Percentiles rank a stretch among this genome's conserved stretches.
These are phyloP conservation scores for Aspergillus sojae DNA, from an alignment of 2,329 filamentous ascomycete species.

Conservation along the genomic window DNA sequence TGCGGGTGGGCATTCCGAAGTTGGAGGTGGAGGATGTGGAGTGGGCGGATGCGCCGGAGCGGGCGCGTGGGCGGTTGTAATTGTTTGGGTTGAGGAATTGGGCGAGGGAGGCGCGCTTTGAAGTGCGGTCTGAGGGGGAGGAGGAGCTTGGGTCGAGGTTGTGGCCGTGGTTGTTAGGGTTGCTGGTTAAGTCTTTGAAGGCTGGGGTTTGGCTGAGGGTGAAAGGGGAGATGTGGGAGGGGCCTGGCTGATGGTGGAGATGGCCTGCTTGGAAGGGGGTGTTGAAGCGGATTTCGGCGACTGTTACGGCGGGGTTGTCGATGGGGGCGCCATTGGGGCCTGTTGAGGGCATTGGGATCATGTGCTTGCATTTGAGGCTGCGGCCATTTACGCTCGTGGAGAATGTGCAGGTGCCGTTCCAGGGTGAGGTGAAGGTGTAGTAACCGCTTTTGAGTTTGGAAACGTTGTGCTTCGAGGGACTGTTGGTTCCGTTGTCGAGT, in stretches of 20 bases:
- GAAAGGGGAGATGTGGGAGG: slow-evolving; percentile 27
- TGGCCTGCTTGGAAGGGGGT: slow-evolving; percentile 61
- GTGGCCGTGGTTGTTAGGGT: slow-evolving; percentile 6
- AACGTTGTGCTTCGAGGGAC: slow-evolving; percentile 15
- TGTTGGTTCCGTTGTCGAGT: slow-evolving; percentile 18
- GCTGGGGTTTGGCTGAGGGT: slow-evolving; percentile 22
- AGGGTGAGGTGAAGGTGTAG: slow-evolving; percentile 81
- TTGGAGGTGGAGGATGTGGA: slow-evolving; percentile 17
- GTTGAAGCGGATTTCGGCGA: slow-evolving; percentile 91
- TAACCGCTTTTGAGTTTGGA: slow-evolving; percentile 44
- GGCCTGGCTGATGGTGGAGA: slow-evolving; percentile 29
- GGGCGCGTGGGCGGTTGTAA: slow-evolving; percentile 30
- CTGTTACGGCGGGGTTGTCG: slow-evolving; percentile 49
- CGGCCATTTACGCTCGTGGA: slow-evolving; percentile 75
- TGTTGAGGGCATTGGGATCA: slow-evolving; percentile 50
- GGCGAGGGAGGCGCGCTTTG: slow-evolving; percentile 36
- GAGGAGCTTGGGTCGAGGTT: slow-evolving; percentile 1
- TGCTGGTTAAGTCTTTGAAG: slow-evolving; percentile 14
- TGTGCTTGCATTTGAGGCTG: slow-evolving; percentile 73
- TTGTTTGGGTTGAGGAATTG: slow-evolving; percentile 36
- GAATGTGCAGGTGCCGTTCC: slow-evolving; percentile 87
- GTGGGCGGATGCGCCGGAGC: slow-evolving; percentile 26
- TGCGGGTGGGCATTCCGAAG: slow-evolving; percentile 28
- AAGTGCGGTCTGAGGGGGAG: slow-evolving; percentile 11
- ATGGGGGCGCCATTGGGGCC: slow-evolving; percentile 9